These are phyloP conservation scores for Capsicum pubescens DNA, from an alignment of 257 asterid genomes.

Conservation along the genomic window DNA sequence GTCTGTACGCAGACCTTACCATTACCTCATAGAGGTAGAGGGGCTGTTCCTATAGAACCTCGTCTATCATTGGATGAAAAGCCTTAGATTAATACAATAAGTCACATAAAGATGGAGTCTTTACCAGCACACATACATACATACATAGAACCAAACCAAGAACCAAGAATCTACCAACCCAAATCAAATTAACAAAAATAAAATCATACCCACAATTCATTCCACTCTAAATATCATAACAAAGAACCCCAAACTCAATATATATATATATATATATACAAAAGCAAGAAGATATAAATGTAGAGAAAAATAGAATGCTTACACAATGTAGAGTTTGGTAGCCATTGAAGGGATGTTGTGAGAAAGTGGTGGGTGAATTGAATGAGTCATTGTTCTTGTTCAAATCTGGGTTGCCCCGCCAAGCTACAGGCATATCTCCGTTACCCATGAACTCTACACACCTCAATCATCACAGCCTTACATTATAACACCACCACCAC, in stretches of 20 bases:
- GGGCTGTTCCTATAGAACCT: no score
- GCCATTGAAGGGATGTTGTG: constrained; percentile 49
- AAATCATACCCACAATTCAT: neutral
- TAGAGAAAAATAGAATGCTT: constrained; percentile 33
- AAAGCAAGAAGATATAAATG: neutral
- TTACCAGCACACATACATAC: neutral
- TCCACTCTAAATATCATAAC: neutral
- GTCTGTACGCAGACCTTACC: no score
- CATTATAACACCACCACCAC: no score
- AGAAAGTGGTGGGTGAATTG: constrained; percentile 33
- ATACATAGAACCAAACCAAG: neutral
- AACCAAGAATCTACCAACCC: neutral
- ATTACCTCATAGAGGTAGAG: no score
- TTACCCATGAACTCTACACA: no score
- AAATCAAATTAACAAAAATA: neutral
- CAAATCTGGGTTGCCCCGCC: neutral
- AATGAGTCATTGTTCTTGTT: constrained; percentile 31
- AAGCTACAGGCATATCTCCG: no score
- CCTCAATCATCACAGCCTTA: no score
- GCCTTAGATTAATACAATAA: neutral
- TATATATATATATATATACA: no score
- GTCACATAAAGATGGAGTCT: neutral
- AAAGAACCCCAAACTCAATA: constrained; percentile 12
- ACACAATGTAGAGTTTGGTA: constrained; percentile 63
- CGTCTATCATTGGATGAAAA: neutral